Evolutionary conservation across 2,329 filamentous ascomycete species (phyloP).

Genomic region (Zymoseptoria brevis): DNA sequence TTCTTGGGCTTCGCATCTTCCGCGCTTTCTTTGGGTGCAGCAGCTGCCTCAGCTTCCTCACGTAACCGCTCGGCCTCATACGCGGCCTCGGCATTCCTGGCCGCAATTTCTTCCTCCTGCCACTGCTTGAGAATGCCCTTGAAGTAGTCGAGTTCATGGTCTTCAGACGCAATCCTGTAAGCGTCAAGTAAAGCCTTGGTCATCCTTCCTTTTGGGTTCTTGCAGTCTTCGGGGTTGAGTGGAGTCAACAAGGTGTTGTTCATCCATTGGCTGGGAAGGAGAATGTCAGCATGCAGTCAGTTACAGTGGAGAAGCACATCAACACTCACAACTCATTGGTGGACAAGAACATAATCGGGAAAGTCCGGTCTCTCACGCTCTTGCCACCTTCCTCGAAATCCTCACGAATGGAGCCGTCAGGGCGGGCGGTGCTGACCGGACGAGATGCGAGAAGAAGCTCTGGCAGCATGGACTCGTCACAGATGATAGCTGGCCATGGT

Average conservation of each 20-base stretch:
- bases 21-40: slow-evolving; percentile 36
- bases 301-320: background rate
- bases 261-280: slow-evolving; percentile 68
- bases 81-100: slow-evolving; percentile 28
- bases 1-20: slow-evolving; percentile 46
- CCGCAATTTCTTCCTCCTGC: slow-evolving; percentile 43
- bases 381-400: slow-evolving; percentile 84
- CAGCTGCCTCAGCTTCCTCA: slow-evolving; percentile 36
- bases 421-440: slow-evolving; percentile 72
- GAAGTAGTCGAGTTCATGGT: slow-evolving; percentile 71
- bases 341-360: slow-evolving; percentile 87
- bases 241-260: slow-evolving; percentile 74
- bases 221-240: slow-evolving; percentile 61
- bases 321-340: slow-evolving; percentile 92
- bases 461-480: slow-evolving; percentile 90
- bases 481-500: slow-evolving; percentile 88
- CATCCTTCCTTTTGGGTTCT: slow-evolving; percentile 68
- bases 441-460: slow-evolving; percentile 65
- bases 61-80: slow-evolving; percentile 34
- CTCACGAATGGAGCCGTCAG: slow-evolving; percentile 79
- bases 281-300: background rate
- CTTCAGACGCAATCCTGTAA: slow-evolving; percentile 70
- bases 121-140: slow-evolving; percentile 64
- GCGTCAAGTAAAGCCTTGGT: slow-evolving; percentile 71
- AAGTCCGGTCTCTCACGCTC: slow-evolving; percentile 75